A percentile compares a stretch with the other conserved stretches of the same genome.
phyloP scores from a whole-genome alignment of 140 eudicot genomes.

The Ambrosia hybrid region DNA sequence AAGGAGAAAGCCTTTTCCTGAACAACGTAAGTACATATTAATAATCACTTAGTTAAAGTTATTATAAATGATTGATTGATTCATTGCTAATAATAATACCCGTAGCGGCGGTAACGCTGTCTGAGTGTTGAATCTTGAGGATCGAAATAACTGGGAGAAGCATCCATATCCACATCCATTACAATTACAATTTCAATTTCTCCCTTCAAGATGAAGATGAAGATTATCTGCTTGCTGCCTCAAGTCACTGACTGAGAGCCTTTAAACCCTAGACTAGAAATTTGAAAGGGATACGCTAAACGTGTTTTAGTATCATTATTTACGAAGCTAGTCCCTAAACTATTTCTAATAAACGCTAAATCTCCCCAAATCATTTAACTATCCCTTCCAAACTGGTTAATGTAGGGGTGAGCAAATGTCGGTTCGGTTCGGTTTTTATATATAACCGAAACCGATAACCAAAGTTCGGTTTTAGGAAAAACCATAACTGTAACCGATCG shows the following conservation, averaged over 20 bases:
- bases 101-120: constrained; percentile 84
- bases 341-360: background rate
- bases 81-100: constrained; percentile 38
- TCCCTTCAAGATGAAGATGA: too few relatives aligned
- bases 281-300: too few relatives aligned
- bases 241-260: background rate
- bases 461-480: too few relatives aligned
- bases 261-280: constrained; percentile 35
- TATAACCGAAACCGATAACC: too few relatives aligned
- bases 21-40: too few relatives aligned
- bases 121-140: constrained; percentile 58
- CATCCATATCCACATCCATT: constrained; percentile 71
- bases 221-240: too few relatives aligned
- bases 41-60: too few relatives aligned
- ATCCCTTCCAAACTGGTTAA: too few relatives aligned
- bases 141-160: constrained; percentile 72
- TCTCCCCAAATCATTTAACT: background rate
- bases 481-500: too few relatives aligned
- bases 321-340: constrained; percentile 12
- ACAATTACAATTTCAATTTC: background rate
- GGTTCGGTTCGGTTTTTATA: too few relatives aligned
- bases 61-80: too few relatives aligned
- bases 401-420: too few relatives aligned
- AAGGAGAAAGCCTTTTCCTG: constrained; percentile 68
- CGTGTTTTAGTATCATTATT: background rate